Percentiles rank a stretch among this genome's conserved stretches.
Conservation (phyloP, 768 basidiomycete species). For the Mycena vitilis region DNA sequence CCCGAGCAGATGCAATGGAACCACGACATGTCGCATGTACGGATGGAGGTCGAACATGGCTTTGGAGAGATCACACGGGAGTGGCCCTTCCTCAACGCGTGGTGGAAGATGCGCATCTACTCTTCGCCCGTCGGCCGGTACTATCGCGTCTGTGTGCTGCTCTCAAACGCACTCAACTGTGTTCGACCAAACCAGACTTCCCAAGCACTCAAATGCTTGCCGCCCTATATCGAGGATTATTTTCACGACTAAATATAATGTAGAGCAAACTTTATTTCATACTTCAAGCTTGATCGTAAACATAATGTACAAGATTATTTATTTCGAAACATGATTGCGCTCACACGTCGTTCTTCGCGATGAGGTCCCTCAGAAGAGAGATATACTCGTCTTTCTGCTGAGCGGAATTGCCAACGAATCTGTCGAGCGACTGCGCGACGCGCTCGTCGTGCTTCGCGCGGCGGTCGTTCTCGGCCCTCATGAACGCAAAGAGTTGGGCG, state of each 20-base stretch:
- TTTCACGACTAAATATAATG: constrained; percentile 19
- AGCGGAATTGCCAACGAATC: constrained; percentile 9
- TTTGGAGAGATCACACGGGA: constrained; percentile 38
- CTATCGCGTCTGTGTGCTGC: constrained; percentile 41
- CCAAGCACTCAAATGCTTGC: constrained; percentile 34
- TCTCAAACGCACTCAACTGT: constrained; percentile 42
- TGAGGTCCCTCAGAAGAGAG: constrained; percentile 10
- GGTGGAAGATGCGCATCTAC: constrained; percentile 37
- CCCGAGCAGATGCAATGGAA: constrained; percentile 39
- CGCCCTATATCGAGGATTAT: constrained; percentile 31
- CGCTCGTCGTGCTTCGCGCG: constrained; percentile 18
- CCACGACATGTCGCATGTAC: constrained; percentile 37
- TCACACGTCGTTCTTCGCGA: not conserved
- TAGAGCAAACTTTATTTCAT: too few species aligned
- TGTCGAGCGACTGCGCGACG: constrained; percentile 4
- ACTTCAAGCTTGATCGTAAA: not conserved
- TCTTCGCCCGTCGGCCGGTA: constrained; percentile 39
- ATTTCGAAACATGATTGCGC: not conserved
- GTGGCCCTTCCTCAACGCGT: constrained; percentile 42
- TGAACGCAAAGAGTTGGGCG: constrained; percentile 1
- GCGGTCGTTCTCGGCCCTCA: constrained; percentile 21
- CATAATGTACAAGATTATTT: not conserved
- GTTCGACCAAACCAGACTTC: constrained; percentile 40
- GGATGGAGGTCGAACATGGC: constrained; percentile 44
- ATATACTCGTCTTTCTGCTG: constrained; percentile 4